These are phyloP conservation scores for Dothiorella sarmentorum DNA, from an alignment of 2,329 filamentous ascomycete genomes.

Conservation along the genomic window DNA sequence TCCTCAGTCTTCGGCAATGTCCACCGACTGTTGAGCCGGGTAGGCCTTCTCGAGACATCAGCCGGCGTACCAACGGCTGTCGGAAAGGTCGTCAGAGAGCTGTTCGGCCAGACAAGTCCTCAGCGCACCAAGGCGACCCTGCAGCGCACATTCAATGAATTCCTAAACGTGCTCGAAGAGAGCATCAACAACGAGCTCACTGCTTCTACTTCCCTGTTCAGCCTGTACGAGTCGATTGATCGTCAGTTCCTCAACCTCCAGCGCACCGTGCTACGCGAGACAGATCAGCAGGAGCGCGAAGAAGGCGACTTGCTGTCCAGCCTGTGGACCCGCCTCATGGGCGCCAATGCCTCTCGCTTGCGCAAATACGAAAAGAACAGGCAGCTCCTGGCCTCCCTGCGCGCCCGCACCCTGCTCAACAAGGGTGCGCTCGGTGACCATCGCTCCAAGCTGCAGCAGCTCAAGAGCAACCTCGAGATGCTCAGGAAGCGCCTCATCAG, in stretches of 20 bases:
- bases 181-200: slow-evolving; percentile 81
- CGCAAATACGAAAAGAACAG: slow-evolving; percentile 91
- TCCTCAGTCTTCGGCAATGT: slow-evolving; percentile 79
- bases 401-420: slow-evolving; percentile 79
- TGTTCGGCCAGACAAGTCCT: slow-evolving; percentile 77
- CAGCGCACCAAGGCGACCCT: slow-evolving; percentile 78
- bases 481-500: slow-evolving; percentile 78
- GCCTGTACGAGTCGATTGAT: slow-evolving; percentile 89
- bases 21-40: slow-evolving; percentile 68
- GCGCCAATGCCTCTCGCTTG: slow-evolving; percentile 69
- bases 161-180: slow-evolving; percentile 82
- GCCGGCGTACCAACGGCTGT: slow-evolving; percentile 60
- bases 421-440: slow-evolving; percentile 84
- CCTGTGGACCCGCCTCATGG: slow-evolving; percentile 82
- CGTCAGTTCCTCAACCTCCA: slow-evolving; percentile 85
- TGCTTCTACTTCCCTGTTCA: slow-evolving; percentile 75
- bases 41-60: slow-evolving; percentile 43
- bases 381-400: slow-evolving; percentile 71
- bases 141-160: slow-evolving; percentile 83
- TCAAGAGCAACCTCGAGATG: slow-evolving; percentile 85
- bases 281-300: slow-evolving; percentile 72
- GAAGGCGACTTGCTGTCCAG: slow-evolving; percentile 79
- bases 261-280: slow-evolving; percentile 79
- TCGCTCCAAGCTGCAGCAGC: slow-evolving; percentile 74
- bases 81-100: slow-evolving; percentile 63